Conservation (phyloP, 2,329 filamentous ascomycete species). For the Sarocladiaceae sp. region DNA sequence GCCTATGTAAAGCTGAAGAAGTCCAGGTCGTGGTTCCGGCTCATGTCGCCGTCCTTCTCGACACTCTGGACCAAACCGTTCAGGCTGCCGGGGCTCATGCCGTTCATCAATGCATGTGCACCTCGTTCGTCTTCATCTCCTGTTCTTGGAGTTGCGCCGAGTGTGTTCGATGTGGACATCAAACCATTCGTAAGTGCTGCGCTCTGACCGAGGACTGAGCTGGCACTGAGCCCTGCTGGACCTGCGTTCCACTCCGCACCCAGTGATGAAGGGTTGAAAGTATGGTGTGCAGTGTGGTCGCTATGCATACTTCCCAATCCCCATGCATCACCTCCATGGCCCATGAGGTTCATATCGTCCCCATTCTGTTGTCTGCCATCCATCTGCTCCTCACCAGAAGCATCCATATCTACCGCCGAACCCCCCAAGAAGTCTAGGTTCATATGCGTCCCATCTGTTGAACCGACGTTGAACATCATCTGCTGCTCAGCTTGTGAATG, state of each 20-base stretch:
- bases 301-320: conserved; percentile 18
- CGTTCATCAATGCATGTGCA: background rate
- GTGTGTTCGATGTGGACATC: conserved; percentile 17
- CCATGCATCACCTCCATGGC: conserved; percentile 23
- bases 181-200: conserved; percentile 20
- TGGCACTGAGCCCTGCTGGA: conserved; percentile 24
- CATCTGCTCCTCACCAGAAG: conserved; percentile 12
- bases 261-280: conserved; percentile 18
- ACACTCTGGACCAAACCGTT: conserved; percentile 25
- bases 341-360: conserved; percentile 22
- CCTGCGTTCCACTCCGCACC: conserved; percentile 22
- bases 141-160: conserved; percentile 11
- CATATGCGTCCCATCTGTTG: conserved; percentile 16
- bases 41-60: conserved; percentile 19
- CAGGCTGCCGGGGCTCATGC: conserved; percentile 26
- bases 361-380: conserved; percentile 11
- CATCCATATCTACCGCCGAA: conserved; percentile 23
- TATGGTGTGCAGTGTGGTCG: conserved; percentile 11
- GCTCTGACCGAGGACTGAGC: conserved; percentile 22
- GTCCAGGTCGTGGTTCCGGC: conserved; percentile 33
- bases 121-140: conserved; percentile 12
- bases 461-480: conserved; percentile 22
- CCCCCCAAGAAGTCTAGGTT: conserved; percentile 24
- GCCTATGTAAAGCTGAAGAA: conserved; percentile 30
- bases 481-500: conserved; percentile 19